phyloP scores from a whole-genome alignment of 192 early-diverging fungal species.

The Cetraspora pellucida region DNA sequence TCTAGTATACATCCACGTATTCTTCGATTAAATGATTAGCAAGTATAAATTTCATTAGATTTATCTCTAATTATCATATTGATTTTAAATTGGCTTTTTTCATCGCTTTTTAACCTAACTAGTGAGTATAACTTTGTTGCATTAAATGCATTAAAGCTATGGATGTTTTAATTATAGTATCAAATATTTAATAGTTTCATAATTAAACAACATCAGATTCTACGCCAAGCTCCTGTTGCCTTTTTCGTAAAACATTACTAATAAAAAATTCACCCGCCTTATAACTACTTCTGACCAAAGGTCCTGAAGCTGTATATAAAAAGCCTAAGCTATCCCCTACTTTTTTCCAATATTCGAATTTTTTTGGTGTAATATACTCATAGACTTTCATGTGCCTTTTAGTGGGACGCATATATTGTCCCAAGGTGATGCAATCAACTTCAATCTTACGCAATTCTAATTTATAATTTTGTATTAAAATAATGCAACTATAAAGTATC shows the following conservation, averaged over 20 bases:
- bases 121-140: no score
- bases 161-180: no score
- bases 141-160: no score
- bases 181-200: no score
- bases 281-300: conserved; percentile 92
- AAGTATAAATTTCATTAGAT: no score
- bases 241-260: conserved; percentile 75
- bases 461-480: not conserved
- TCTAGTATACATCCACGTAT: no score
- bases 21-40: no score
- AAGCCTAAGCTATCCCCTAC: conserved; percentile 86
- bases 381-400: conserved; percentile 98
- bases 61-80: no score
- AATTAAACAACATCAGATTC: no score
- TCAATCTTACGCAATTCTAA: conserved; percentile 74
- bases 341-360: conserved; percentile 86
- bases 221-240: not conserved
- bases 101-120: no score
- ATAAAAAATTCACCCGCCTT: conserved; percentile 98
- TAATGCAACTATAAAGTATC: no score
- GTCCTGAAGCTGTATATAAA: conserved; percentile 93
- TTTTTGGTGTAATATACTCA: conserved; percentile 90
- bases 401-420: conserved; percentile 99
- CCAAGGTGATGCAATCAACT: conserved; percentile 94
- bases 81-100: no score